These are phyloP conservation scores for Leccinellum rugosiceps DNA, from an alignment of 768 basidiomycete species.

Conservation along the genomic window DNA sequence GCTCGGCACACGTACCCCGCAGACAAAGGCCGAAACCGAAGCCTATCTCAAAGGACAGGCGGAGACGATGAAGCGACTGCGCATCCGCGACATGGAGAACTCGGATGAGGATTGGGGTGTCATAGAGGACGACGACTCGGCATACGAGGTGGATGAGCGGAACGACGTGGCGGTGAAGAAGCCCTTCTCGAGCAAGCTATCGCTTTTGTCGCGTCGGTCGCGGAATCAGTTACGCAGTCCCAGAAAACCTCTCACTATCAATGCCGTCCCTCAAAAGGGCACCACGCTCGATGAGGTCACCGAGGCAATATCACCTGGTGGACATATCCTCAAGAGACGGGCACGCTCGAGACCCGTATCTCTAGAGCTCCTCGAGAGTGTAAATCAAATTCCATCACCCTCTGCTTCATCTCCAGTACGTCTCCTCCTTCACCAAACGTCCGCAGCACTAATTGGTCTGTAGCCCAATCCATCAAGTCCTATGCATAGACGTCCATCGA, in stretches of 20 bases:
- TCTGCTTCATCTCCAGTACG: conserved; percentile 30
- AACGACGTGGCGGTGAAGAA: conserved; percentile 30
- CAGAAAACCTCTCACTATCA: conserved; percentile 23
- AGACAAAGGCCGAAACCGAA: conserved; percentile 37
- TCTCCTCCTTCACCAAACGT: not conserved
- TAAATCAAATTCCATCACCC: conserved; percentile 43
- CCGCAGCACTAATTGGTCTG: not conserved
- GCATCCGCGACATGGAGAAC: conserved; percentile 53
- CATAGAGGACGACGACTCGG: conserved; percentile 47
- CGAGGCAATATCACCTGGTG: conserved; percentile 72
- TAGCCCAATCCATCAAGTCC: conserved; percentile 19
- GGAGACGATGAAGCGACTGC: conserved; percentile 60
- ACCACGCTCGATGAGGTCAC: conserved; percentile 55
- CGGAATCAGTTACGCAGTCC: conserved; percentile 30
- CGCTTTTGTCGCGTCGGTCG: conserved; percentile 24
- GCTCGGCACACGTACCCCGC: conserved; percentile 30
- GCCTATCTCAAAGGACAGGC: conserved; percentile 49
- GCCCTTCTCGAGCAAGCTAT: conserved; percentile 30
- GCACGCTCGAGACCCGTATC: conserved; percentile 74
- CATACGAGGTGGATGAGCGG: conserved; percentile 48
- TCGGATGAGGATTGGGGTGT: conserved; percentile 44
- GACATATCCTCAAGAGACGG: conserved; percentile 71
- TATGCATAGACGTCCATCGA: conserved; percentile 6
- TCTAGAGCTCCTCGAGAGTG: conserved; percentile 55
- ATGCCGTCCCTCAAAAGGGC: conserved; percentile 35